Evolutionary conservation across 345 rosid genomes (phyloP).

Genomic region (Melaleuca alternifolia): DNA sequence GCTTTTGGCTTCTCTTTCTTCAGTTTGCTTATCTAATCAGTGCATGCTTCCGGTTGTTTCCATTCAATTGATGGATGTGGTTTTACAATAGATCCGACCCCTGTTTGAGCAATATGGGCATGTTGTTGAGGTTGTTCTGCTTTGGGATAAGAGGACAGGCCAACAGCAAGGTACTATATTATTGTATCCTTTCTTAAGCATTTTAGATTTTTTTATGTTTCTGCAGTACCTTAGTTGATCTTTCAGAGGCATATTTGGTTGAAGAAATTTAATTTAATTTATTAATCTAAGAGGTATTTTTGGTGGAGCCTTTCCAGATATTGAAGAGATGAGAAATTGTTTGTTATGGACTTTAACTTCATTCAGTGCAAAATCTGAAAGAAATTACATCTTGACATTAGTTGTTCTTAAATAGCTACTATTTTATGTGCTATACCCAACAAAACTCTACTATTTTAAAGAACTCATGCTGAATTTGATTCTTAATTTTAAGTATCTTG

Average conservation of each 20-base stretch:
- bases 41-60: background rate
- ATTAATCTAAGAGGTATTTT: background rate
- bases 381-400: background rate
- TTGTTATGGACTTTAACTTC: background rate
- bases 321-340: background rate
- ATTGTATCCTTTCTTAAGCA: background rate
- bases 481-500: background rate
- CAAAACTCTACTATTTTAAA: background rate
- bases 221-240: background rate
- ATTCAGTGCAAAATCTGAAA: background rate
- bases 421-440: background rate
- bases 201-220: background rate
- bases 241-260: background rate
- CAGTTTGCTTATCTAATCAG: background rate
- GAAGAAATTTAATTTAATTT: background rate
- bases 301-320: background rate
- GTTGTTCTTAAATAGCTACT: background rate
- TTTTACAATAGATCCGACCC: conserved; percentile 38
- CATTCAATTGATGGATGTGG: conserved; percentile 2
- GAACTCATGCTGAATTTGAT: background rate
- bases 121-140: conserved; percentile 56
- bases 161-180: conserved; percentile 51
- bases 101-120: conserved; percentile 69
- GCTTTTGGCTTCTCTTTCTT: background rate
- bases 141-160: conserved; percentile 59